Percentiles rank a stretch among this genome's conserved stretches.
These are phyloP conservation scores for Fraxinus angustifolia DNA, from an alignment of 305 asterid species.

Conservation along the genomic window DNA sequence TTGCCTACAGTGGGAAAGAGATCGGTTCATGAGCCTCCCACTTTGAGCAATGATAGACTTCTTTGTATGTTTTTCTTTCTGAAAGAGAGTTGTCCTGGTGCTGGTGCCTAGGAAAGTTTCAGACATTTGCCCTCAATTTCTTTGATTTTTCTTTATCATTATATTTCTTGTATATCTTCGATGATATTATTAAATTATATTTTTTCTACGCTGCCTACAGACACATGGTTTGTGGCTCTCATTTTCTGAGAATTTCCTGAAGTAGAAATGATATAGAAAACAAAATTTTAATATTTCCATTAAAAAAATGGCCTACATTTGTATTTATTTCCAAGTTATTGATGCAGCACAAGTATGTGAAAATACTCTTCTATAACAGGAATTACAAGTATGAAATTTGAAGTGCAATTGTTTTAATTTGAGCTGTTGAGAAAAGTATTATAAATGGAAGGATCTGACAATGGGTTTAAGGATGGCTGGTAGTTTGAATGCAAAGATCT, in stretches of 20 bases:
- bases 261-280: conserved; percentile 1
- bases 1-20: neutral
- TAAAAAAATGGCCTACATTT: neutral
- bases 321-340: neutral
- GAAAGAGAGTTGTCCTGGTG: neutral
- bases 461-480: neutral
- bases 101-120: neutral
- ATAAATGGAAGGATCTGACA: neutral
- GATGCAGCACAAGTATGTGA: neutral
- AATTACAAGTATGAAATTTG: neutral
- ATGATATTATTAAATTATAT: neutral
- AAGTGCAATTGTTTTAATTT: neutral
- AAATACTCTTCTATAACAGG: neutral
- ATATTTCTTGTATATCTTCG: neutral
- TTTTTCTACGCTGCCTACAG: neutral
- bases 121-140: neutral
- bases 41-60: neutral
- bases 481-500: neutral
- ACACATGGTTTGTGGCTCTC: neutral
- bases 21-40: neutral
- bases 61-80: neutral
- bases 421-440: neutral
- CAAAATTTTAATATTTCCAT: neutral
- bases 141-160: neutral
- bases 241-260: conserved; percentile 2